Base-by-base conservation (phyloP, 495 filamentous ascomycete genomes). In the Thozetella sp. region DNA sequence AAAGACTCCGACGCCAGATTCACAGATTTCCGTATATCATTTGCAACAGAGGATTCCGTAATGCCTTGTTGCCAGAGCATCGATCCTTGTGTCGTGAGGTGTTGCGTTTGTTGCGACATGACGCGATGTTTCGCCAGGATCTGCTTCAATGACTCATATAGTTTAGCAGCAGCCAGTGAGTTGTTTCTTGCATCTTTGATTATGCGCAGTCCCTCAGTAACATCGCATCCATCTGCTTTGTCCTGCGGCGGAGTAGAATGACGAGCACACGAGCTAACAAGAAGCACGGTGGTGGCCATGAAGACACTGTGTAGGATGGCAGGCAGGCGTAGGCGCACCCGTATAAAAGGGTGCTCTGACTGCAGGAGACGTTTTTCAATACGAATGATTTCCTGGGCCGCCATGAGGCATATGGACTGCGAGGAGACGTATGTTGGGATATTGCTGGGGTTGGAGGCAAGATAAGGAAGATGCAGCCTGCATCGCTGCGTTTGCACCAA, bases 261-360 rank as follows among this genome's bases (percentile, higher is more conserved):
- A 73, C 4, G 80, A 59, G 77, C 74, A 54, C 78, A 82, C 0
- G 77, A 66, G 51, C 82, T 76, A 37, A 80, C 74, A 11, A 83
- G 52, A 2, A 82, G 53, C 6, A 76, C 76, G 3, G 78, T 75
- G n/a, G 69, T 71, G 15, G 81, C 77, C 68, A 81, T 74, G 57
- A 82, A 82, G 0, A 82, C 75, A 37, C 76, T 72, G 46, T 77
- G 68, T 67, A 82, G 71, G 10, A 81, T 66, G 22, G 64, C 72
- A 0, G 73, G 58, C 20, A 70, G 63, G 10, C 61, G 69, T 22
- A 72, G 60, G 1, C 63, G 63, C 63, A 25, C n/a, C n/a, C 11
- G n/a, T 4, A 13, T 19, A 11, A 48, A 3, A 9, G 10, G 4
- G 43, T 48, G 43, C 6, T 48, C 43, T 19, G 43, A 10, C 43